These are phyloP conservation scores for Pseudoneurospora amorphoporcata DNA, from an alignment of 495 filamentous ascomycete genomes.

Conservation along the genomic window DNA sequence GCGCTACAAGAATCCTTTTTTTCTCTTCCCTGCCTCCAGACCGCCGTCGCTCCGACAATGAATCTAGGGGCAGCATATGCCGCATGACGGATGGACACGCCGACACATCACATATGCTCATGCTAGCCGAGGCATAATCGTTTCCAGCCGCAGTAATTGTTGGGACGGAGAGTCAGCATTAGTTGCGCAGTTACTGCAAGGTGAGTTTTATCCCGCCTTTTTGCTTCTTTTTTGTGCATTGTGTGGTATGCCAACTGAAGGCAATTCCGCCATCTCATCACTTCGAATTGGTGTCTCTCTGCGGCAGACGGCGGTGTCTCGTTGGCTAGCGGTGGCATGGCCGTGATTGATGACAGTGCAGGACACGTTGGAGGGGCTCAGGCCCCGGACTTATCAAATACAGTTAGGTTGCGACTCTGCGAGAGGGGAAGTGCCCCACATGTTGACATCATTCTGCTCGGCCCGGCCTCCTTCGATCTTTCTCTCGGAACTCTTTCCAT, in stretches of 20 bases:
- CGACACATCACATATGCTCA: not conserved
- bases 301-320: not conserved
- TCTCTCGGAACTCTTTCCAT: not conserved
- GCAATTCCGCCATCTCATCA: not conserved
- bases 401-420: not conserved
- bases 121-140: not conserved
- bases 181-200: not conserved
- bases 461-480: not conserved
- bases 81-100: not conserved
- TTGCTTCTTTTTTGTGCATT: not conserved
- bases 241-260: not conserved
- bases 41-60: constrained; percentile 4
- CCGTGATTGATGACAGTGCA: not conserved
- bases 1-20: not conserved
- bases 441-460: not conserved
- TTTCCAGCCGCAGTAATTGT: not conserved
- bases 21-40: not conserved
- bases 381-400: not conserved
- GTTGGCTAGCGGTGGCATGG: not conserved
- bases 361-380: not conserved
- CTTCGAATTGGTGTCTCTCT: not conserved
- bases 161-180: not conserved
- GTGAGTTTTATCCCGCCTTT: not conserved
- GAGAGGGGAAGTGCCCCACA: not conserved
- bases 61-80: not conserved